Conservation (phyloP, 2,329 filamentous ascomycete species). For the Malbranchea cinnamomea region DNA sequence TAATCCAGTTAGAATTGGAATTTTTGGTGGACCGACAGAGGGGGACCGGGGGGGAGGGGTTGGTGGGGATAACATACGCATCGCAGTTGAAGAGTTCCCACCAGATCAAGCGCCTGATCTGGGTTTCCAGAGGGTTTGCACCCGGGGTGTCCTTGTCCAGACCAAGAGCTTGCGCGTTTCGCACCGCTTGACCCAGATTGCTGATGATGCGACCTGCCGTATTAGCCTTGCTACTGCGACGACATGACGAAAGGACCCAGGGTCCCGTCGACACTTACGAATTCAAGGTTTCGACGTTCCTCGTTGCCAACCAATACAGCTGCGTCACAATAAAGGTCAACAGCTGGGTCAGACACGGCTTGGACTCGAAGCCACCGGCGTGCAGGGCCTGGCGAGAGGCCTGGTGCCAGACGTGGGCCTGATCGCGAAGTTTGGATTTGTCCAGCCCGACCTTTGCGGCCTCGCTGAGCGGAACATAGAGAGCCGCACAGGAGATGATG, state of each 20-base stretch:
- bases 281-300: constrained; percentile 18
- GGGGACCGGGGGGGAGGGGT: background rate
- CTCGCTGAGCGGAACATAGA: constrained; percentile 14
- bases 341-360: constrained; percentile 15
- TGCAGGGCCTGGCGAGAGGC: constrained; percentile 17
- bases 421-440: constrained; percentile 10
- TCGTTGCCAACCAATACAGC: constrained; percentile 20
- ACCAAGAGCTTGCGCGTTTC: constrained; percentile 14
- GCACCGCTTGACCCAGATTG: constrained; percentile 13
- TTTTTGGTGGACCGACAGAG: background rate
- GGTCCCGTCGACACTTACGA: constrained; percentile 13
- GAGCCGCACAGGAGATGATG: constrained; percentile 17
- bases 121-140: constrained; percentile 11
- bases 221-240: background rate
- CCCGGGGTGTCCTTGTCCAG: constrained; percentile 12
- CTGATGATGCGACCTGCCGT: constrained; percentile 3
- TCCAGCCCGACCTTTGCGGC: constrained; percentile 13
- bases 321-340: constrained; percentile 18
- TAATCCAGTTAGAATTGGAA: constrained; percentile 4
- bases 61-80: constrained; percentile 10
- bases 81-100: constrained; percentile 15
- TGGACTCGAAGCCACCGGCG: constrained; percentile 16
- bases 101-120: constrained; percentile 14
- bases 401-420: constrained; percentile 16
- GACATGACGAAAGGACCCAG: constrained; percentile 1